Base-by-base conservation (phyloP, 306 rosid species). In the Inga oerstediana region DNA sequence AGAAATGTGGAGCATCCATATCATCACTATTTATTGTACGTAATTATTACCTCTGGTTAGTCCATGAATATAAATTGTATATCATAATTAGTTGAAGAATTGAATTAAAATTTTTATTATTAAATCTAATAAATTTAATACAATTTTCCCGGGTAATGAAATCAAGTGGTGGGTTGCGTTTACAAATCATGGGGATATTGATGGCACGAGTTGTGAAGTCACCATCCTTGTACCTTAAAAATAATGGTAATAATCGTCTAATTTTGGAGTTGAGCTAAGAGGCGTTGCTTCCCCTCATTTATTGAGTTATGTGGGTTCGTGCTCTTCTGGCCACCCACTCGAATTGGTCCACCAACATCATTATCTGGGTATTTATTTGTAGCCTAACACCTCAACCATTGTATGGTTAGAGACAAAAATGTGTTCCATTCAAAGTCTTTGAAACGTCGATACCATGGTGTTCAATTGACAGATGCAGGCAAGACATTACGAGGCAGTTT, bases 171-270 rank as follows among this genome's bases (percentile, higher is more conserved):
- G 59, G 62, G 7, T 19, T 54, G 62, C 3, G 62, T 54, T 54
- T 54, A 20, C 62, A 17, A 54, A 16, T 19, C 62, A 49, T 12
- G 17, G 54, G 54, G 54, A 49, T 12, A 59, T 91, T 89, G 89
- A 85, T 80, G 75, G 70, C 85, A 71, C 79, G 85, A 44, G 91
- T 30, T 89, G 85, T 85, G 84, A 91, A 84, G 92, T 92, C 98
- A 85, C 66, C 67, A 68, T 91, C 93, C 82, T 75, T 79, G 83
- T 66, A 81, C 89, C 90, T 79, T 74, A 34, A 70, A 81, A 58
- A 22, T 58, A 69, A 80, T 48, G 4, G 41, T 46, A 75, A 62
- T 46, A 75, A 62, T 39, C 58, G 72, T 45, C 80, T 22, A 72
- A 75, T 13, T 30, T 84, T 76, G 41, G 27, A 44, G 41, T 43